Percentiles rank a stretch among this genome's conserved stretches.
Conservation (phyloP, 1,284 basidiomycete species). For the Exobasidium cylindrosporum region DNA sequence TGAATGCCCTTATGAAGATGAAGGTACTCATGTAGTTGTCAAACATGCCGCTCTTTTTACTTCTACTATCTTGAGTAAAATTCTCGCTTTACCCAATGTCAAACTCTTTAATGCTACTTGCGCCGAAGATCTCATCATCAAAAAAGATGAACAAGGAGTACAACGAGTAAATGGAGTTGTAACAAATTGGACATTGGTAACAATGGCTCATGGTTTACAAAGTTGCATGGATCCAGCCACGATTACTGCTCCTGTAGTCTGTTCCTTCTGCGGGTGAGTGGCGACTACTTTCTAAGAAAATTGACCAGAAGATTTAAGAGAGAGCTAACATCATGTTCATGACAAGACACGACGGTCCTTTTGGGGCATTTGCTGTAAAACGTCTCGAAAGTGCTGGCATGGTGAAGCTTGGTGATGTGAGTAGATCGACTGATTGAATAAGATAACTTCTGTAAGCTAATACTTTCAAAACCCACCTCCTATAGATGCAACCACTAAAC, state of each 20-base stretch:
- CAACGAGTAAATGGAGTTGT: constrained; percentile 79
- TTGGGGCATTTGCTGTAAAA: constrained; percentile 75
- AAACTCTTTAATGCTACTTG: constrained; percentile 58
- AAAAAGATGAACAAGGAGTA: constrained; percentile 37
- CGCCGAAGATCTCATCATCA: constrained; percentile 53
- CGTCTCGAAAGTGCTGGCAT: constrained; percentile 73
- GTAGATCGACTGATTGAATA: neutral
- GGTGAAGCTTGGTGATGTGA: constrained; percentile 68
- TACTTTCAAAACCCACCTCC: neutral
- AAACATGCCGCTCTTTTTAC: constrained; percentile 58
- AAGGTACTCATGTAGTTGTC: constrained; percentile 63
- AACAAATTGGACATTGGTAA: constrained; percentile 79
- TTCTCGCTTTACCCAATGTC: constrained; percentile 69
- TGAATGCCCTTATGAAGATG: constrained; percentile 76
- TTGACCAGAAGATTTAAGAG: no score
- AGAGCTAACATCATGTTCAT: no score
- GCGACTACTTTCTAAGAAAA: no score
- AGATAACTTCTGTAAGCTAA: no score
- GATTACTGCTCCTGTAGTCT: constrained; percentile 67
- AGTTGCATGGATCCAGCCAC: constrained; percentile 84
- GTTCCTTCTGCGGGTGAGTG: constrained; percentile 61
- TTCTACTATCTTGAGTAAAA: constrained; percentile 71
- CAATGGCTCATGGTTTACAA: constrained; percentile 67
- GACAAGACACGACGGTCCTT: no score
- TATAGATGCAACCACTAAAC: constrained; percentile 62